Percentiles rank a stretch among this genome's conserved stretches.
These are phyloP conservation scores for Xylaria cubensis DNA, from an alignment of 495 filamentous ascomycete species.

Conservation along the genomic window DNA sequence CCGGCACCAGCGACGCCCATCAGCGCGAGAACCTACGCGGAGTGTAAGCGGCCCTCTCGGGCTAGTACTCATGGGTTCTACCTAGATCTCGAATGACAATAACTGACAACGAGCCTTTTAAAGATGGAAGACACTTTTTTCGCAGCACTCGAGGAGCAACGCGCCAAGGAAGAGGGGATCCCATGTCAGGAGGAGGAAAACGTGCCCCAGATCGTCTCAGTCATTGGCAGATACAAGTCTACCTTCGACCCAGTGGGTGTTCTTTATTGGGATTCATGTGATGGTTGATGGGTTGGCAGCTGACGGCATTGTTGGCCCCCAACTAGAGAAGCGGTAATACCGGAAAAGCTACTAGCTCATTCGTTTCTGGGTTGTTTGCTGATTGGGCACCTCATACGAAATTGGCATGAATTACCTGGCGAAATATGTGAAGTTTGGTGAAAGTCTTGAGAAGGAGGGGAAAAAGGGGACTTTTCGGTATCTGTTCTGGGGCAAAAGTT, in stretches of 20 bases:
- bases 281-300: not conserved
- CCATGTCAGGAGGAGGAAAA: not conserved
- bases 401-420: not conserved
- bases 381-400: not conserved
- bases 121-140: not conserved
- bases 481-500: not conserved
- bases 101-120: not conserved
- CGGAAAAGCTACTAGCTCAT: not conserved
- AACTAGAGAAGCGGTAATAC: too few relatives aligned
- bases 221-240: conserved; percentile 5
- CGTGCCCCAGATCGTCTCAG: not conserved
- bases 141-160: not conserved
- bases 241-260: not conserved
- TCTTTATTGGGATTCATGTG: not conserved
- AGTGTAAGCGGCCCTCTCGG: not conserved
- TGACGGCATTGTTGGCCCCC: not conserved
- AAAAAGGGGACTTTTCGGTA: not conserved
- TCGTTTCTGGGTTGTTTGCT: not conserved
- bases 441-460: not conserved
- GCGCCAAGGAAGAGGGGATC: not conserved
- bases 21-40: not conserved
- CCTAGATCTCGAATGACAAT: not conserved
- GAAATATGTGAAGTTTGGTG: not conserved
- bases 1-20: not conserved
- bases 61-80: not conserved